Conservation (phyloP, 305 asterid species). For the Galium porrigens region DNA sequence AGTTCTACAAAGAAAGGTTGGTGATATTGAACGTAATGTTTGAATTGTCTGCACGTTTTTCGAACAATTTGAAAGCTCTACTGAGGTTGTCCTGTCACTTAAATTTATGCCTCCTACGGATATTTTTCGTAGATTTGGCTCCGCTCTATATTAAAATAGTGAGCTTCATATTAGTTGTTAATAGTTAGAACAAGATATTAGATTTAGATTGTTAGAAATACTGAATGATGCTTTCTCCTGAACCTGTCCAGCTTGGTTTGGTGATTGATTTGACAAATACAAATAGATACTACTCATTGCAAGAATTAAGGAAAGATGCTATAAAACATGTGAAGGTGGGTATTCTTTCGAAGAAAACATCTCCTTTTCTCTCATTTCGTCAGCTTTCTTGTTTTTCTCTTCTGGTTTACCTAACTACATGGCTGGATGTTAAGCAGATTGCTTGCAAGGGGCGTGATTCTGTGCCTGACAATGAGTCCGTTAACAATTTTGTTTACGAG, state of each 20-base stretch:
- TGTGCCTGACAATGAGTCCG: slow-evolving; percentile 82
- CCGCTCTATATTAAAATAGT: background rate
- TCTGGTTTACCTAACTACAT: slow-evolving; percentile 13
- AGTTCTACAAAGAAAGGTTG: slow-evolving; percentile 57
- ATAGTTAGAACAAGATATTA: background rate
- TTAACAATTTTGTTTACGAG: slow-evolving; percentile 74
- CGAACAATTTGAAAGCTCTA: background rate
- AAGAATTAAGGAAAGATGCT: slow-evolving; percentile 63
- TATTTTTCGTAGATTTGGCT: background rate
- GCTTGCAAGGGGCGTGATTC: slow-evolving; percentile 95
- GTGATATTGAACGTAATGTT: slow-evolving; percentile 6
- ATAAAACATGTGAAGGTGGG: slow-evolving; percentile 91
- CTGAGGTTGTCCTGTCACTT: background rate
- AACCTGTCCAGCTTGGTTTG: slow-evolving; percentile 71
- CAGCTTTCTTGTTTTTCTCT: background rate
- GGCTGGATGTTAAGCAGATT: slow-evolving; percentile 38
- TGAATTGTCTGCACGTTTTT: background rate
- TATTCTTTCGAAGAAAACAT: background rate
- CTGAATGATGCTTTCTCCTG: slow-evolving; percentile 16
- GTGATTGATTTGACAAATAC: slow-evolving; percentile 97
- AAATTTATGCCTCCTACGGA: background rate
- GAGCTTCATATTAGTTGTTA: background rate
- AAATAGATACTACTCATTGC: slow-evolving; percentile 52
- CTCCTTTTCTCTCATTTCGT: background rate
- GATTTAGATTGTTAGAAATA: slow-evolving; percentile 7